These are phyloP conservation scores for Gossypium sturtianum DNA, from an alignment of 345 rosid genomes.

Conservation along the genomic window DNA sequence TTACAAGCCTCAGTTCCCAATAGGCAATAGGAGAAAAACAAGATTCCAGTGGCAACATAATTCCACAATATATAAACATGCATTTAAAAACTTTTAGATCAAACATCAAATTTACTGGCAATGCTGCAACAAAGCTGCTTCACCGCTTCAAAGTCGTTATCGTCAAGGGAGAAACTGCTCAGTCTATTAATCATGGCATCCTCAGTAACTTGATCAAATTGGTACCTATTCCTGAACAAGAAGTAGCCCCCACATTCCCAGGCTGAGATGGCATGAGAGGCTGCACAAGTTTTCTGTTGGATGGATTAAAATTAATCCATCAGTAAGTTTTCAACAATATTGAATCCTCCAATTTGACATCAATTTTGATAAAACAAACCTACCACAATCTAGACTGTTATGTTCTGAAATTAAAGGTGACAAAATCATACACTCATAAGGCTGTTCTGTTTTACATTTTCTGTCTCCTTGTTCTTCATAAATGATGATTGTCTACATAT, in stretches of 20 bases:
- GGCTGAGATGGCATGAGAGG: conserved; percentile 23
- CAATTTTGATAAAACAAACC: neutral
- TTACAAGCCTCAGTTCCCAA: neutral
- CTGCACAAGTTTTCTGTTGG: conserved; percentile 12
- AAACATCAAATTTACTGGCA: conserved; percentile 15
- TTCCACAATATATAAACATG: neutral
- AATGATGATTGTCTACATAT: neutral
- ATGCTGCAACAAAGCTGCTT: conserved; percentile 28
- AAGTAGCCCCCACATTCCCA: conserved; percentile 40
- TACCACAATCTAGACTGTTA: neutral
- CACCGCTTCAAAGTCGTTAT: conserved; percentile 24
- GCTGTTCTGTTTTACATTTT: no score
- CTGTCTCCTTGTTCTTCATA: no score
- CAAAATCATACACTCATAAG: neutral
- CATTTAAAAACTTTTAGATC: neutral
- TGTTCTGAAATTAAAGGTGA: neutral
- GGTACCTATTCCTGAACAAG: conserved; percentile 22
- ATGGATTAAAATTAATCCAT: neutral
- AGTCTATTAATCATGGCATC: conserved; percentile 21
- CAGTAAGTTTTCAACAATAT: neutral
- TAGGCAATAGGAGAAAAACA: neutral
- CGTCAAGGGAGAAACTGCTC: conserved; percentile 21
- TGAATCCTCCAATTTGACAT: neutral
- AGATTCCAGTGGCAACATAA: neutral
- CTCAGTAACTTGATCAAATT: conserved; percentile 30